A percentile compares a stretch with the other conserved stretches of the same genome.
phyloP scores from a whole-genome alignment of 352 stramenopile genomes.

The Phytophthora pseudosyringae region DNA sequence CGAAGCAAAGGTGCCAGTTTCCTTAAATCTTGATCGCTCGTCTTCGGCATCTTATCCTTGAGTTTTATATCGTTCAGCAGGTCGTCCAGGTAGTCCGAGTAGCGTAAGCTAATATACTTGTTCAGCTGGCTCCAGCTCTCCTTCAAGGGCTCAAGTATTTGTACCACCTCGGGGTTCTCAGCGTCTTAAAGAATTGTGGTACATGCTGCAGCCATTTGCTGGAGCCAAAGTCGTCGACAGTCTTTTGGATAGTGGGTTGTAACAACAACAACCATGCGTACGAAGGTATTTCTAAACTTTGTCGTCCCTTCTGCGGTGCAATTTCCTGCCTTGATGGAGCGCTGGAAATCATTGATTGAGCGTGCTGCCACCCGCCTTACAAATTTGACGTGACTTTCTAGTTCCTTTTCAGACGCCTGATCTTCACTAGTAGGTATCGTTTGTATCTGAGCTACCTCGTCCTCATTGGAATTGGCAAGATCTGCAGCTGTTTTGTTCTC shows the following conservation, averaged over 20 bases:
- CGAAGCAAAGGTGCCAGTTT: neutral
- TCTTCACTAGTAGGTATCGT: neutral
- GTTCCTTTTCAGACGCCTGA: neutral
- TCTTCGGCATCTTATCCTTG: neutral
- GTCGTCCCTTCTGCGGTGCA: neutral
- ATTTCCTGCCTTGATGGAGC: neutral
- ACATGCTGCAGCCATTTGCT: constrained; percentile 4
- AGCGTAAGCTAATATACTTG: neutral
- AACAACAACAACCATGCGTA: neutral
- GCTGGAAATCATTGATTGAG: neutral
- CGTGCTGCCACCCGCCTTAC: neutral
- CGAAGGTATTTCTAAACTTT: neutral
- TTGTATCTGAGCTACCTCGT: too few relatives aligned
- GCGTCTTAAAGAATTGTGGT: constrained; percentile 2
- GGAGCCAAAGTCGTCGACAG: constrained; percentile 1
- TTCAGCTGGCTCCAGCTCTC: constrained; percentile 2
- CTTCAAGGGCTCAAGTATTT: neutral
- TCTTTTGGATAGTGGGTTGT: constrained; percentile 7
- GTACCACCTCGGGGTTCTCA: neutral
- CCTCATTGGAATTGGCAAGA: neutral
- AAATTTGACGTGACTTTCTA: neutral
- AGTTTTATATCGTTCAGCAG: constrained; percentile 8
- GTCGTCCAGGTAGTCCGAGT: constrained; percentile 9
- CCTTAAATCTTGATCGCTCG: neutral
- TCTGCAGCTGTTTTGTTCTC: too few relatives aligned